These are phyloP conservation scores for Nissolia schottii DNA, from an alignment of 306 rosid genomes.

Conservation along the genomic window DNA sequence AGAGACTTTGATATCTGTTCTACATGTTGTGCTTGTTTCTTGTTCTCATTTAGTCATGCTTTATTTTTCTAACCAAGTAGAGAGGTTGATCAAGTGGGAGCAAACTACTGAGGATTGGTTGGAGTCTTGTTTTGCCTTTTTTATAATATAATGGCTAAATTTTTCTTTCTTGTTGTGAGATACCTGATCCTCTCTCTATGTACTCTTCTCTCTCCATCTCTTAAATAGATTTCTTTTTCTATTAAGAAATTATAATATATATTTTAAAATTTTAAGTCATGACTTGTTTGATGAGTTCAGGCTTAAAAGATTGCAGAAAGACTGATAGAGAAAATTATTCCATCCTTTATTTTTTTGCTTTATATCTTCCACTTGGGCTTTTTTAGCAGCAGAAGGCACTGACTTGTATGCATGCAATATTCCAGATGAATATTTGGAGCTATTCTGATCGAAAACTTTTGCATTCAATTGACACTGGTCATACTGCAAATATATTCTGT, in stretches of 20 bases:
- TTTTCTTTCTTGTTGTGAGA: neutral
- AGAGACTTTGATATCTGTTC: neutral
- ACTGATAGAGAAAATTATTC: neutral
- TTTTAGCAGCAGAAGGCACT: neutral
- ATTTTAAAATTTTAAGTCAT: neutral
- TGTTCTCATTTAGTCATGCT: neutral
- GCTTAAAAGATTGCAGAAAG: neutral
- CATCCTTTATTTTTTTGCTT: neutral
- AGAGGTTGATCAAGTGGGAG: neutral
- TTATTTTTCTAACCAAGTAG: slow-evolving; percentile 1
- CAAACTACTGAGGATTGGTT: neutral
- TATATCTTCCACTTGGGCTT: neutral
- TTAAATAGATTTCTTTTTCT: neutral
- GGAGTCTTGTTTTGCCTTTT: neutral
- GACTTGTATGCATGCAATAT: slow-evolving; percentile 21
- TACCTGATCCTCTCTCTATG: neutral
- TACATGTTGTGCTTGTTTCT: slow-evolving; percentile 1
- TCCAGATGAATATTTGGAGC: slow-evolving; percentile 95
- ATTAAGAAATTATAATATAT: neutral
- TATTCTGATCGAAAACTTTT: slow-evolving; percentile 55
- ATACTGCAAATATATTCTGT: slow-evolving; percentile 88
- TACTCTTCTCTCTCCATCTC: neutral
- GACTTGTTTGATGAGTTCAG: neutral
- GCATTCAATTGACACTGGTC: slow-evolving; percentile 92
- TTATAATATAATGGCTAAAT: no score